These are phyloP conservation scores for Postia placenta DNA, from an alignment of 768 basidiomycete species.

Conservation along the genomic window DNA sequence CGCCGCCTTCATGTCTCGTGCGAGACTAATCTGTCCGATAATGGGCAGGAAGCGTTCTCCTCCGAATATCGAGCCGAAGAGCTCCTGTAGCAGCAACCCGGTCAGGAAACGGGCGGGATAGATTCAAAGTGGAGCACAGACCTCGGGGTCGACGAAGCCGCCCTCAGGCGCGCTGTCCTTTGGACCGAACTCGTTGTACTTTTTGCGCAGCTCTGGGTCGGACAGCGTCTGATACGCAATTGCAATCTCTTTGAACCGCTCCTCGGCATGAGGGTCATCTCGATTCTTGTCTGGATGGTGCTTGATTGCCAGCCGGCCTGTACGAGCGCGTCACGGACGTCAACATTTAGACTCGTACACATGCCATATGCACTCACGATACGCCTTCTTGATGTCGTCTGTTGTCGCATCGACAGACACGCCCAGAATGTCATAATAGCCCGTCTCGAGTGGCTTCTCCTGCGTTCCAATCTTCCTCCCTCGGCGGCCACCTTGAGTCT, in stretches of 20 bases:
- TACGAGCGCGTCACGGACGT: no score
- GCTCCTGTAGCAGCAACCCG: slow-evolving; percentile 23
- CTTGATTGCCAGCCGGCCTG: slow-evolving; percentile 85
- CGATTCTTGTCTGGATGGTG: slow-evolving; percentile 92
- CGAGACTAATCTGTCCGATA: slow-evolving; percentile 84
- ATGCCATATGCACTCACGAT: slow-evolving; percentile 46
- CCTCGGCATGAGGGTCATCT: slow-evolving; percentile 78
- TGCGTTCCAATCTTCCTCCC: slow-evolving; percentile 84
- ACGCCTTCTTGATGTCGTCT: slow-evolving; percentile 89
- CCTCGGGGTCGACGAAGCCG: slow-evolving; percentile 84
- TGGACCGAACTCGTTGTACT: slow-evolving; percentile 89
- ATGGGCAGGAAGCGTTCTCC: slow-evolving; percentile 82
- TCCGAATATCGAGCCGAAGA: slow-evolving; percentile 78
- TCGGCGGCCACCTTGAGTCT: slow-evolving; percentile 32
- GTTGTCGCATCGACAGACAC: slow-evolving; percentile 67
- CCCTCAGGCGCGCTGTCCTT: slow-evolving; percentile 80
- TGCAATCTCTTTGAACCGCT: slow-evolving; percentile 86
- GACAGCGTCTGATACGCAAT: slow-evolving; percentile 87
- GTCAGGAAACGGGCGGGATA: background rate
- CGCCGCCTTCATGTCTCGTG: slow-evolving; percentile 88
- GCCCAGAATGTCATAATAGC: slow-evolving; percentile 85
- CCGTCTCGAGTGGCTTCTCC: slow-evolving; percentile 81
- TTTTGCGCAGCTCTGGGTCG: slow-evolving; percentile 65
- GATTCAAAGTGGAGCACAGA: slow-evolving; percentile 17
- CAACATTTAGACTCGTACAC: background rate